phyloP scores from a whole-genome alignment of 352 stramenopile species.

The Blastocystis sp. region DNA sequence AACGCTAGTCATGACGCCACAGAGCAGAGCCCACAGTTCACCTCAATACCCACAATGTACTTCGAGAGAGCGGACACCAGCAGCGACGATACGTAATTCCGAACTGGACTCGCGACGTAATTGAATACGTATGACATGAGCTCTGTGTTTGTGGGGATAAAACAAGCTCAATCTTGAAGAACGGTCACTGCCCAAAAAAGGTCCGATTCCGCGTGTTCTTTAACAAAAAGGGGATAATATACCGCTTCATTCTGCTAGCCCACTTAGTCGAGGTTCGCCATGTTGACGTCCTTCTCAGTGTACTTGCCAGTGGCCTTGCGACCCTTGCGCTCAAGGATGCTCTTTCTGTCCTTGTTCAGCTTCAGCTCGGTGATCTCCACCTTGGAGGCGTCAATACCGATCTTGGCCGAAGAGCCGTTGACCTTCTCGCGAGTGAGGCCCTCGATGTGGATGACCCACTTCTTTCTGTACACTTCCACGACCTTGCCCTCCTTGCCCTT shows the following conservation, averaged over 20 bases:
- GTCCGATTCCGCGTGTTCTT: neutral
- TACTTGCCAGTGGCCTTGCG: conserved; percentile 55
- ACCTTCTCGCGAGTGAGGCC: too few species aligned
- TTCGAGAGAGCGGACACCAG: conserved; percentile 65
- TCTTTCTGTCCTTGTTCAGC: conserved; percentile 62
- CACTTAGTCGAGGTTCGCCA: conserved; percentile 61
- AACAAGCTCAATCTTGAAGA: too few species aligned
- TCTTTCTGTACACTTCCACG: too few species aligned
- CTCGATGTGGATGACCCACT: too few species aligned
- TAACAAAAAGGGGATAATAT: conserved; percentile 43
- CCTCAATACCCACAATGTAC: conserved; percentile 69
- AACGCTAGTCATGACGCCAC: conserved; percentile 19
- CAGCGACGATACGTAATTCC: conserved; percentile 66
- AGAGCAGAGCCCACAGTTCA: conserved; percentile 33
- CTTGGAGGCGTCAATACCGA: too few species aligned
- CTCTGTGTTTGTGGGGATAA: neutral
- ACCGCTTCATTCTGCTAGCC: conserved; percentile 35
- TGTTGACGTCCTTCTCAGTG: conserved; percentile 58
- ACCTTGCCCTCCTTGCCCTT: too few species aligned
- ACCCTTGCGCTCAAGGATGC: conserved; percentile 53
- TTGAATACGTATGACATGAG: conserved; percentile 67
- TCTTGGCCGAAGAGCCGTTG: too few species aligned
- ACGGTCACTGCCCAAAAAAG: neutral
- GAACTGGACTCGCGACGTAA: conserved; percentile 46
- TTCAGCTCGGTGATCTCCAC: conserved; percentile 4